A percentile compares a stretch with the other conserved stretches of the same genome.
These are phyloP conservation scores for Eutrema heterophyllum DNA, from an alignment of 345 rosid genomes.

Conservation along the genomic window DNA sequence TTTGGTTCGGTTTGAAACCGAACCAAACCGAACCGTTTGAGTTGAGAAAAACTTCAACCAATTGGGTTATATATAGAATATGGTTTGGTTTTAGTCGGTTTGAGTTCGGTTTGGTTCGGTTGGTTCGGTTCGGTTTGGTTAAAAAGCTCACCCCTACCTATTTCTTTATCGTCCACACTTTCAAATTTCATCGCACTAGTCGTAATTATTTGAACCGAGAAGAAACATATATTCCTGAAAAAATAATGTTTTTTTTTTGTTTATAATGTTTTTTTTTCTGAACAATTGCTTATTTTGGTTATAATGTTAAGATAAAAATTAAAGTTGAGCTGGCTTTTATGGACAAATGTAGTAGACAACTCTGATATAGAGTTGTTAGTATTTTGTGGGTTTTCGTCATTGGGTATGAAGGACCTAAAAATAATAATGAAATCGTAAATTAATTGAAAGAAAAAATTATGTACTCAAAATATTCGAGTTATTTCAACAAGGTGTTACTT, in stretches of 20 bases:
- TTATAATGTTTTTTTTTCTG: too few relatives aligned
- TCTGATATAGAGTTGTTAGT: neutral
- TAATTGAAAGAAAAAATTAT: neutral
- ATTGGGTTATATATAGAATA: too few relatives aligned
- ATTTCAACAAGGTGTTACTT: neutral
- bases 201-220: neutral
- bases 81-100: too few relatives aligned
- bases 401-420: neutral
- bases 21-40: too few relatives aligned
- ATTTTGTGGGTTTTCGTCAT: neutral
- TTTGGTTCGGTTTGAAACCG: too few relatives aligned
- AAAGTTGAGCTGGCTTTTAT: neutral
- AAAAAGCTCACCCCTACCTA: too few relatives aligned
- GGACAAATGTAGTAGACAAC: neutral
- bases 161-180: neutral
- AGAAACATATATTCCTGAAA: neutral
- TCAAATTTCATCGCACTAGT: constrained; percentile 1
- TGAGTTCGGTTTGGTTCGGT: too few relatives aligned
- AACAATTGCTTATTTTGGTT: neutral
- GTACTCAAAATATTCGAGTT: neutral
- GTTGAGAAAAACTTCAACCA: too few relatives aligned
- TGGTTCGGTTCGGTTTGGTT: too few relatives aligned
- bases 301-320: neutral
- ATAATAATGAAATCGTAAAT: neutral
- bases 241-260: neutral